Base-by-base conservation (phyloP, 495 filamentous ascomycete genomes). In the Hyphodiscus hymeniophilus region DNA sequence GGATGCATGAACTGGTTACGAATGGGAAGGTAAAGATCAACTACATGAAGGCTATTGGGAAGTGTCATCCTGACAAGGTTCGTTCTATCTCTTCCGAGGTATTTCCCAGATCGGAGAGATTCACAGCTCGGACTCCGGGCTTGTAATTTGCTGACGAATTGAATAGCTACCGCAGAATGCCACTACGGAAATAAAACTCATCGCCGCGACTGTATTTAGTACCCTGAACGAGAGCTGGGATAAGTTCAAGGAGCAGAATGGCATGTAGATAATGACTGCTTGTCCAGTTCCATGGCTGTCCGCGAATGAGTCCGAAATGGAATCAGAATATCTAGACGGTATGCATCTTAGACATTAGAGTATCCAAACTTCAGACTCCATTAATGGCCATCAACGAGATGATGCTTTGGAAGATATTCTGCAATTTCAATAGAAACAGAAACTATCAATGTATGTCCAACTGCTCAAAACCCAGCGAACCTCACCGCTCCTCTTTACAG, bases 31-130 rank as follows among this genome's bases (percentile, higher is more conserved):
- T 96, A 41, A 98, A 98, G 79, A 79, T 97, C 45, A 75, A 85
- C 47, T 98, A 98, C 59, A 97, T 98, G 92, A 95, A 94, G 77
- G 92, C 88, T 4, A 96, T 98, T 80, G 85, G 81, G 5, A 97
- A 95, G 75, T 89, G 92, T 54, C 92, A 98, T 74, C 92, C 92
- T 51, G 92, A 98, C 63, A 98, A 98, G 82, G 92, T 96, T 71
- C 63, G 79, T 69, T 52, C 20, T 42, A 23, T 5, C 28, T 22
- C 13, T 16, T 18, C 38, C 10, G 26, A 10, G 5, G 4, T 28
- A 28, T n/a, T 10, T 40, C 16, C 20, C 16, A 17, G 11, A 20
- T 20, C 17, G 7, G 17, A 38, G n/a, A 8, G 28, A 17, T 12
- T 18, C 22, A 18, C n/a, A n/a, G n/a, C 7, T 41, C 20, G 38